These are phyloP conservation scores for Fonsecaea erecta DNA, from an alignment of 2,329 filamentous ascomycete species.

Conservation along the genomic window DNA sequence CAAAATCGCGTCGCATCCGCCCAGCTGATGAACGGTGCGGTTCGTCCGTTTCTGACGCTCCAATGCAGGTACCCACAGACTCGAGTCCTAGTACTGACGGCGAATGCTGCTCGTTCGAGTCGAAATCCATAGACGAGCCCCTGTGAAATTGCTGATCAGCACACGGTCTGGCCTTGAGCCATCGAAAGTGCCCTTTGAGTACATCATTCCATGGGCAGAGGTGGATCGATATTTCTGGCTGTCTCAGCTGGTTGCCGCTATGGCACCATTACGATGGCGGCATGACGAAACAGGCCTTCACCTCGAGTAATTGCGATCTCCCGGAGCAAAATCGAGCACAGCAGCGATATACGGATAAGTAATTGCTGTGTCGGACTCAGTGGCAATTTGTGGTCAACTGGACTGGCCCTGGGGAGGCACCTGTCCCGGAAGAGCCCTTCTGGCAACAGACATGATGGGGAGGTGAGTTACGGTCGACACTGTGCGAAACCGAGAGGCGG, in stretches of 20 bases:
- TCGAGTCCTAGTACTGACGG: background rate
- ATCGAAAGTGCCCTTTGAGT: background rate
- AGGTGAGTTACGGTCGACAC: background rate
- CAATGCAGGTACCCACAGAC: background rate
- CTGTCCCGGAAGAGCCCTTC: background rate
- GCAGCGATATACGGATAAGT: background rate
- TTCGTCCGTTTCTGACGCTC: background rate
- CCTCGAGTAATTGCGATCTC: too few species aligned
- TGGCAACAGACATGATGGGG: background rate
- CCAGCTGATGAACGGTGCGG: background rate
- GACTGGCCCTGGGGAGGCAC: background rate
- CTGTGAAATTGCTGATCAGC: background rate
- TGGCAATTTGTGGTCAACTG: background rate
- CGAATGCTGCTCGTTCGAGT: background rate
- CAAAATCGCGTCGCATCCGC: background rate
- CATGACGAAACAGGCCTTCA: background rate
- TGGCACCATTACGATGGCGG: background rate
- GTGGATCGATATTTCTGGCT: background rate
- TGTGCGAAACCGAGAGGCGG: background rate
- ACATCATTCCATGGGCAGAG: too few species aligned
- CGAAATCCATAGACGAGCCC: background rate
- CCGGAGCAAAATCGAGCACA: too few species aligned
- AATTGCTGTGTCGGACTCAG: background rate
- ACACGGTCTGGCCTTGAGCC: background rate
- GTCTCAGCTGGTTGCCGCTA: background rate